Evolutionary conservation across 176 grass and related monocot species (phyloP).

Genomic region (Paspalum notatum): DNA sequence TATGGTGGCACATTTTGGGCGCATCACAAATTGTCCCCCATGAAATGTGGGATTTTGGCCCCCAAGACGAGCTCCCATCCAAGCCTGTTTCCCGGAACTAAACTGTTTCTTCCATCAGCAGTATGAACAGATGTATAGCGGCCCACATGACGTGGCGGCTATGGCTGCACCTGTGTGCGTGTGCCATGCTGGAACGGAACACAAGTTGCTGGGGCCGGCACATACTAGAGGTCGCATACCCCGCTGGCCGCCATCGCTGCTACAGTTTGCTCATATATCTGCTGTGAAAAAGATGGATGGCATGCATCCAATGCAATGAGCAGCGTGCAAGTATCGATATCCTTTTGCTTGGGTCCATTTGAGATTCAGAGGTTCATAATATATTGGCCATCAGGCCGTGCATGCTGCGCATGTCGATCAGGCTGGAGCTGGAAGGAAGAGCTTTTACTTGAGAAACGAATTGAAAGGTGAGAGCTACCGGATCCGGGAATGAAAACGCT

Average conservation of each 20-base stretch:
- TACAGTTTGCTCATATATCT: too few species aligned
- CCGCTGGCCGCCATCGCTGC: too few species aligned
- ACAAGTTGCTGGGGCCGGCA: too few species aligned
- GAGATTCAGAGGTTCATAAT: not conserved
- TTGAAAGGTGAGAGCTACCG: not conserved
- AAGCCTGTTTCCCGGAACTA: slow-evolving; percentile 48
- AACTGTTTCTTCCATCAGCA: too few species aligned
- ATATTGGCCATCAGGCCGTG: slow-evolving; percentile 19
- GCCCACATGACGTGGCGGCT: too few species aligned
- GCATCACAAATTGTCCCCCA: slow-evolving; percentile 48
- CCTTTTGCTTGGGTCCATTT: slow-evolving; percentile 7
- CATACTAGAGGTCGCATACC: too few species aligned
- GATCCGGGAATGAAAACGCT: not conserved
- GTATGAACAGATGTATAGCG: too few species aligned
- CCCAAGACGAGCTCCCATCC: slow-evolving; percentile 37
- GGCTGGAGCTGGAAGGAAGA: not conserved
- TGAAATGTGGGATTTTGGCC: slow-evolving; percentile 62
- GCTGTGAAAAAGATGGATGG: not conserved
- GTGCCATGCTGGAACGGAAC: too few species aligned
- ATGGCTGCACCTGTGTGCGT: too few species aligned
- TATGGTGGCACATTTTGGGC: not conserved
- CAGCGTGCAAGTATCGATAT: not conserved
- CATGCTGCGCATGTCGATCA: not conserved
- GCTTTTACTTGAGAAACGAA: not conserved
- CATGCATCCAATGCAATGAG: not conserved